Percentiles rank a stretch among this genome's conserved stretches.
Conservation (phyloP, 441 rosid genomes). For the Syzygium malaccense region DNA sequence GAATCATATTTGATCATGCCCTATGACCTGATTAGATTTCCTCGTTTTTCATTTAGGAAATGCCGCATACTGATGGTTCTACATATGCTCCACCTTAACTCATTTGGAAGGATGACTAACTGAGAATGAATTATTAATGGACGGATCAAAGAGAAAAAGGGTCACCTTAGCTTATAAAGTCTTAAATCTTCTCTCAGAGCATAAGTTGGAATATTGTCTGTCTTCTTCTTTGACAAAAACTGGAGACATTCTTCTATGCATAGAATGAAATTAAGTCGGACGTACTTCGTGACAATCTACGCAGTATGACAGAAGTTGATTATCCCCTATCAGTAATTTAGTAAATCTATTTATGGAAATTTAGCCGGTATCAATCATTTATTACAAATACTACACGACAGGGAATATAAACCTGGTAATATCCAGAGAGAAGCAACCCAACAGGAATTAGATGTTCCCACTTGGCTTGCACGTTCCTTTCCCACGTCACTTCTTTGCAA, state of each 20-base stretch:
- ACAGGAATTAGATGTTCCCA: constrained; percentile 2
- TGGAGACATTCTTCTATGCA: neutral
- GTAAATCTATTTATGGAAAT: neutral
- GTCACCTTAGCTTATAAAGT: neutral
- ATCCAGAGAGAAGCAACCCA: neutral
- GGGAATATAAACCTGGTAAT: neutral
- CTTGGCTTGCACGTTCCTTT: constrained; percentile 52
- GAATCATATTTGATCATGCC: neutral
- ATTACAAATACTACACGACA: neutral
- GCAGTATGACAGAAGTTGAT: neutral
- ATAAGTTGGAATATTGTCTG: neutral
- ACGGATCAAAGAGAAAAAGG: neutral
- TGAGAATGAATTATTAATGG: neutral
- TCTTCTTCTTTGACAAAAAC: neutral
- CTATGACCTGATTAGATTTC: neutral
- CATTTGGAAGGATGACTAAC: neutral
- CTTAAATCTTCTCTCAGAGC: neutral
- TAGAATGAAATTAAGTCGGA: neutral
- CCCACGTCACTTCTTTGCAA: constrained; percentile 60
- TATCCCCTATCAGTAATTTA: neutral
- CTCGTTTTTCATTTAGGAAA: neutral
- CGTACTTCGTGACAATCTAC: neutral
- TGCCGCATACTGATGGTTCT: neutral
- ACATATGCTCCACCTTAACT: neutral
- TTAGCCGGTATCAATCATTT: neutral